Evolutionary conservation across 306 rosid genomes (phyloP).

Genomic region (Sindora glabra): DNA sequence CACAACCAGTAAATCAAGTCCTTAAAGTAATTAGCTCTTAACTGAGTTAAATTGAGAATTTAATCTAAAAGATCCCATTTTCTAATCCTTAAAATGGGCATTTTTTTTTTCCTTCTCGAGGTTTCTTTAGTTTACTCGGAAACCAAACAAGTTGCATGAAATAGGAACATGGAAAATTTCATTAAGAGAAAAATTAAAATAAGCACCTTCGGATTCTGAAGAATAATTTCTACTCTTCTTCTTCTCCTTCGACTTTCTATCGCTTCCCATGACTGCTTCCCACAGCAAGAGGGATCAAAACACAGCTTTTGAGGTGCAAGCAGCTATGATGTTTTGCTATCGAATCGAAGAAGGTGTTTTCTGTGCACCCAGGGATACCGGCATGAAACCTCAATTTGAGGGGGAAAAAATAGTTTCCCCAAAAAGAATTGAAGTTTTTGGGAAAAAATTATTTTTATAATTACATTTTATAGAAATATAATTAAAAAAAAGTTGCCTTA

Average conservation of each 20-base stretch:
- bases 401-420: no score
- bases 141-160: background rate
- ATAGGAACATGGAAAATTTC: background rate
- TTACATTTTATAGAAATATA: no score
- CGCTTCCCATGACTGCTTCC: conserved; percentile 62
- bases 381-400: no score
- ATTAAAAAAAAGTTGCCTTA: no score
- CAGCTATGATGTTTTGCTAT: background rate
- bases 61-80: background rate
- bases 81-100: background rate
- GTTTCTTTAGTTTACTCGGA: background rate
- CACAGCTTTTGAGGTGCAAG: background rate
- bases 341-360: background rate
- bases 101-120: background rate
- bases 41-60: background rate
- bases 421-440: no score
- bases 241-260: conserved; percentile 53
- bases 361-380: background rate
- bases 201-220: conserved; percentile 59
- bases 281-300: background rate
- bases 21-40: background rate
- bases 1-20: background rate
- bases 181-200: background rate
- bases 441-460: no score
- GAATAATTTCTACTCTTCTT: conserved; percentile 32